A percentile compares a stretch with the other conserved stretches of the same genome.
Evolutionary conservation across 1,284 basidiomycete genomes (phyloP).

Genomic region (Pseudozyma pruni): DNA sequence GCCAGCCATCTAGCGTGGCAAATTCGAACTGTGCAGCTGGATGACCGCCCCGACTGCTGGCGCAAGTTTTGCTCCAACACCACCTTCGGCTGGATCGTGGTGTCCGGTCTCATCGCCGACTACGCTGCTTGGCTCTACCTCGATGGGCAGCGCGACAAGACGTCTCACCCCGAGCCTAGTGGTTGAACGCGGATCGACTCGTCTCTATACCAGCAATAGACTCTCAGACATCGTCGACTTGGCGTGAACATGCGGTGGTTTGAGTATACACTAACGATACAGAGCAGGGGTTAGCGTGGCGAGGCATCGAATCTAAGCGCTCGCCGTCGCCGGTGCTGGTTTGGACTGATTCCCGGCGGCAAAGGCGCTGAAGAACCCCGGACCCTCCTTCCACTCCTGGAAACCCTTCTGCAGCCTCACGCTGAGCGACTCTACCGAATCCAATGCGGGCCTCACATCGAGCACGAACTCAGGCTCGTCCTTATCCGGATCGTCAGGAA

Average conservation of each 20-base stretch:
- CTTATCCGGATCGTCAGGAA: conserved; percentile 53
- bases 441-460: conserved; percentile 62
- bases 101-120: conserved; percentile 83
- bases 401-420: conserved; percentile 49
- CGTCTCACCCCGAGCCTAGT: background rate
- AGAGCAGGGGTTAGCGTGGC: too few species aligned
- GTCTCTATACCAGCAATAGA: background rate
- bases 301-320: background rate
- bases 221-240: background rate
- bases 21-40: conserved; percentile 76
- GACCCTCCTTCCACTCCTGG: conserved; percentile 57
- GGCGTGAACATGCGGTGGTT: too few species aligned
- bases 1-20: conserved; percentile 84
- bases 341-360: conserved; percentile 23
- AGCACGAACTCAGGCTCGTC: conserved; percentile 63
- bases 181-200: background rate
- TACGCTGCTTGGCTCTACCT: conserved; percentile 70
- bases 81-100: conserved; percentile 87
- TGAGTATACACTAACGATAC: too few species aligned
- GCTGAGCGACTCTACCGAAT: conserved; percentile 49
- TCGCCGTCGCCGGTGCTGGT: conserved; percentile 4
- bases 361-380: conserved; percentile 42
- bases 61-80: conserved; percentile 88
- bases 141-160: background rate
- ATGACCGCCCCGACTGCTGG: conserved; percentile 87